Evolutionary conservation across 75 land plant species (phyloP).

Genomic region (Selaginella tamariscina): DNA sequence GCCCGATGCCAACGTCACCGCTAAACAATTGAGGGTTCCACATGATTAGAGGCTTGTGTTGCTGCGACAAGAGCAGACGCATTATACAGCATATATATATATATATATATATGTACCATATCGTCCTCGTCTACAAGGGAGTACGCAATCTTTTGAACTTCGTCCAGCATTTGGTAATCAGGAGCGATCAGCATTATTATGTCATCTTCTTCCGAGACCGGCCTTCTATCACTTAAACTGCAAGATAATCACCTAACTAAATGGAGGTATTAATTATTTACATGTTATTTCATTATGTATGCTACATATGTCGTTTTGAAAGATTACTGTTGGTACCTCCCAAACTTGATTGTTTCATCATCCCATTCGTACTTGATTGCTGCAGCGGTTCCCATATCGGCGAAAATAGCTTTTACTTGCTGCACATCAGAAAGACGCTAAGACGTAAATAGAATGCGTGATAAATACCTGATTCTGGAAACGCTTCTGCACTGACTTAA

Average conservation of each 20-base stretch:
- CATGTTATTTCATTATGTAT: not conserved
- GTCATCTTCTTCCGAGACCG: constrained; percentile 74
- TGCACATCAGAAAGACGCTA: constrained; percentile 28
- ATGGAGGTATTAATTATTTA: not conserved
- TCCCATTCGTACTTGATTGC: constrained; percentile 71
- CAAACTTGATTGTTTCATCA: constrained; percentile 64
- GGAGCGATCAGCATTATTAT: constrained; percentile 80
- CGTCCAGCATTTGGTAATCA: constrained; percentile 78
- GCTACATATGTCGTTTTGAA: not conserved
- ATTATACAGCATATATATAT: not conserved
- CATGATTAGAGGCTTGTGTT: constrained; percentile 90
- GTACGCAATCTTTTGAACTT: constrained; percentile 61
- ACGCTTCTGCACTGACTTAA: constrained; percentile 55
- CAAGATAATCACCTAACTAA: constrained; percentile 3
- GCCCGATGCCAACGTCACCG: constrained; percentile 92
- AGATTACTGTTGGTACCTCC: constrained; percentile 40
- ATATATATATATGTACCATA: not conserved
- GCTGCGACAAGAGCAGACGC: not conserved
- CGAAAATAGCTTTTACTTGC: constrained; percentile 85
- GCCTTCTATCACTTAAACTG: constrained; percentile 90
- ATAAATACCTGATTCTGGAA: constrained; percentile 45
- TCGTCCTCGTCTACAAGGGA: constrained; percentile 54
- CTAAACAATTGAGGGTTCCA: constrained; percentile 92
- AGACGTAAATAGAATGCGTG: constrained; percentile 1
- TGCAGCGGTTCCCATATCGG: constrained; percentile 97